phyloP scores from a whole-genome alignment of 2,329 filamentous ascomycete genomes.

The Clarireedia monteithiana region DNA sequence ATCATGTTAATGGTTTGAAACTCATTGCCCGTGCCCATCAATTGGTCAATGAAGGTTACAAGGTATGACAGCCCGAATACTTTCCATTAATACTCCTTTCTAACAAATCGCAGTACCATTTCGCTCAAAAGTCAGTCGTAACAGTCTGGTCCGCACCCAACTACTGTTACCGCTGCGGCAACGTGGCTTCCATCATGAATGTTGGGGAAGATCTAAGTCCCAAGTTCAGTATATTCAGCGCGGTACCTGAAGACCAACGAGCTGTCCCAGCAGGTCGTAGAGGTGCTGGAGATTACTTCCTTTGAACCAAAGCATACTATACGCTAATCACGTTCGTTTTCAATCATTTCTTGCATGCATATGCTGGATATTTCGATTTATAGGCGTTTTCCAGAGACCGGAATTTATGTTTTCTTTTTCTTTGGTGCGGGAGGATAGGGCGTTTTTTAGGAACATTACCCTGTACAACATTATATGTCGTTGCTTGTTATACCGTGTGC shows the following conservation, averaged over 20 bases:
- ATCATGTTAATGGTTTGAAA: slow-evolving; percentile 65
- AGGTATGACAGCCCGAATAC: slow-evolving; percentile 34
- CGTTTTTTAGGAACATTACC: background rate
- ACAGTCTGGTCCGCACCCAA: slow-evolving; percentile 54
- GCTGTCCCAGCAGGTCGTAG: slow-evolving; percentile 67
- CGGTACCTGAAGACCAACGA: slow-evolving; percentile 77
- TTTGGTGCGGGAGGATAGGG: background rate
- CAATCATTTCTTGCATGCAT: background rate
- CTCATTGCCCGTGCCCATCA: slow-evolving; percentile 69
- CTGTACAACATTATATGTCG: background rate
- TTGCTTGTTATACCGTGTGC: too few relatives aligned
- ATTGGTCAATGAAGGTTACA: slow-evolving; percentile 70
- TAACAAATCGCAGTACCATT: slow-evolving; percentile 61
- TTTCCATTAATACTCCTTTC: slow-evolving; percentile 24
- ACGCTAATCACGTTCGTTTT: slow-evolving; percentile 5
- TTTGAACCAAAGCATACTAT: slow-evolving; percentile 28
- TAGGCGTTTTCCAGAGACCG: background rate
- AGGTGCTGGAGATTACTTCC: slow-evolving; percentile 63
- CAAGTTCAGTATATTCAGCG: slow-evolving; percentile 86
- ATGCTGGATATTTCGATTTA: slow-evolving; percentile 7
- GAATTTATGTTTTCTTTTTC: background rate
- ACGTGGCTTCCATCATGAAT: slow-evolving; percentile 75
- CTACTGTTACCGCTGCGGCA: slow-evolving; percentile 41
- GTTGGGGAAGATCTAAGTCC: slow-evolving; percentile 78
- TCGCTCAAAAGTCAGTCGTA: slow-evolving; percentile 88